A percentile compares a stretch with the other conserved stretches of the same genome.
Conservation (phyloP, 2,329 filamentous ascomycete species). For the Drechslera avenae region DNA sequence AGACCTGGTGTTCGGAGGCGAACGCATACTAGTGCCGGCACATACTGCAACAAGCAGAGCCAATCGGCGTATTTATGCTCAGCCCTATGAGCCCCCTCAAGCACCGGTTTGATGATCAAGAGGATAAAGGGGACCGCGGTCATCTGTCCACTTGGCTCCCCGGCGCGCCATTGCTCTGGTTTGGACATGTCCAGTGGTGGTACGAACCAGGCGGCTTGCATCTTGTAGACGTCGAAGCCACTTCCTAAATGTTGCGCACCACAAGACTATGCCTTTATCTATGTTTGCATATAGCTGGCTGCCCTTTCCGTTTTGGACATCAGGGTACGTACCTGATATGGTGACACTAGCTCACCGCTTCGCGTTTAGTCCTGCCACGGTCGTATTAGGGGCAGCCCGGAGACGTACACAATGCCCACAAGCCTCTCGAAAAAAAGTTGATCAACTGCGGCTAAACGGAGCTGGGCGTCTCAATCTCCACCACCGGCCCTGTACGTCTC, state of each 20-base stretch:
- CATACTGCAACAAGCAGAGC: constrained; percentile 16
- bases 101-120: constrained; percentile 12
- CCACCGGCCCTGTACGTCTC: background rate
- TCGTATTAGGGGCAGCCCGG: constrained; percentile 2
- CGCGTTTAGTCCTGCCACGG: constrained; percentile 18
- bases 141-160: constrained; percentile 14
- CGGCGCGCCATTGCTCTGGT: constrained; percentile 18
- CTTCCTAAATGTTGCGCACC: constrained; percentile 18
- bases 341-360: constrained; percentile 35
- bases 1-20: constrained; percentile 27
- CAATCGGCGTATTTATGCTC: constrained; percentile 32
- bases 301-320: constrained; percentile 12
- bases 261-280: constrained; percentile 21
- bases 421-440: constrained; percentile 7
- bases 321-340: constrained; percentile 23
- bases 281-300: constrained; percentile 11
- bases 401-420: constrained; percentile 2
- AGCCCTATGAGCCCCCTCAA: constrained; percentile 31
- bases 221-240: constrained; percentile 21
- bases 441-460: constrained; percentile 11
- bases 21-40: constrained; percentile 23
- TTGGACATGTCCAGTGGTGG: constrained; percentile 23
- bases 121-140: constrained; percentile 6
- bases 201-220: constrained; percentile 33
- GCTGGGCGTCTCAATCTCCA: constrained; percentile 1